Evolutionary conservation across 805 yeast species (phyloP), one percentile per base, ranked within the genome.

Genomic region (Yarrowia yakushimensis): DNA sequence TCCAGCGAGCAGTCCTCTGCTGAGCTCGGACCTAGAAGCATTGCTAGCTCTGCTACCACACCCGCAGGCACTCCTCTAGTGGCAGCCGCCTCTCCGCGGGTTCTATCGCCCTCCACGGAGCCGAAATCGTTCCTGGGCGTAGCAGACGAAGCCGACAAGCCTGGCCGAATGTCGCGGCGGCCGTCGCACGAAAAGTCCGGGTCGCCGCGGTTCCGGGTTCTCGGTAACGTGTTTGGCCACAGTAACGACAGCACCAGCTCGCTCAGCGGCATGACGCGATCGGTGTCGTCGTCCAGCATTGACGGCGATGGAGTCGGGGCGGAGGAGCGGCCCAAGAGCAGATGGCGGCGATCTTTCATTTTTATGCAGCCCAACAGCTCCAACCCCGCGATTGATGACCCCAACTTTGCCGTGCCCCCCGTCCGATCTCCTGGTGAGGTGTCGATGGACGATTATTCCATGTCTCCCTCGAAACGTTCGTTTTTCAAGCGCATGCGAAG

Each of bases 381-480:
- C 17, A 39, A 41, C 28, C 48, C 48, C 13, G 61, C 61, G 6
- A 41, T 55, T 13, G 61, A 55, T 36, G 61, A 55, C 39, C 59
- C 59, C 59, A 36, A 52, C 33, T 52, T 34, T 17, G 43, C 43
- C 25, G 43, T 33, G 11, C 61, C 61, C 4, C 39, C 48, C 28
- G 61, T 55, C 28, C 36, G 48, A n/a, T 55, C 61, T 10, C 61
- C 61, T n/a, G 61, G 61, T 10, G 61, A 55, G 61, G 59, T 52
- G 36, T 34, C 43, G 13, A 36, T 52, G 59, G 61, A 55, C 30
- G 61, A 55, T 25, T 55, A 39, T 17, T 55, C 61, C 36, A 55
- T 55, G 61, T 39, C 48, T n/a, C 61, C 61, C 11, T 55, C 61
- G 13, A 55, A 55, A 22, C 48, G 28, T 30, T 55, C 61, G 27